A percentile compares a stretch with the other conserved stretches of the same genome.
Conservation (phyloP, 345 rosid genomes). For the Erucastrum elatum region DNA sequence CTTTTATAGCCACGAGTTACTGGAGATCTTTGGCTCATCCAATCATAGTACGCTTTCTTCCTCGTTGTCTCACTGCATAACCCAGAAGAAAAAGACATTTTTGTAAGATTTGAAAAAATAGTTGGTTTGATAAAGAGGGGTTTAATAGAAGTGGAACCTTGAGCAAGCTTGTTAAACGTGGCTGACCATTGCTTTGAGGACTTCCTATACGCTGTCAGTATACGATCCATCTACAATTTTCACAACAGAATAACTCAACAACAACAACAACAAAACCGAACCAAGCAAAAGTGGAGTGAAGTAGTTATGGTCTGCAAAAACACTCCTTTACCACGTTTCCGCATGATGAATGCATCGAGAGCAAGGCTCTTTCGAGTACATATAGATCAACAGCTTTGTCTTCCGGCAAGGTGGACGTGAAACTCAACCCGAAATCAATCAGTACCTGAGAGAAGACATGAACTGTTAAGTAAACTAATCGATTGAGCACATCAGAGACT, state of each 20-base stretch:
- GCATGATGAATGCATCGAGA: conserved; percentile 94
- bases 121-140: background rate
- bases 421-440: conserved; percentile 94
- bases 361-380: conserved; percentile 91
- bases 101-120: background rate
- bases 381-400: conserved; percentile 96
- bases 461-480: conserved; percentile 13
- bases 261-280: background rate
- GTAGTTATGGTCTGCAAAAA: background rate
- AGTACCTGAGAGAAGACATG: conserved; percentile 55
- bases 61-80: conserved; percentile 77
- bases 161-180: conserved; percentile 89
- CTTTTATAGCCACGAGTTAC: background rate
- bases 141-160: conserved; percentile 49
- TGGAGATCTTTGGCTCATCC: conserved; percentile 49
- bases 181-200: conserved; percentile 98
- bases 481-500: background rate
- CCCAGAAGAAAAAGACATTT: conserved; percentile 2
- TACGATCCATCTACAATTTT: conserved; percentile 70
- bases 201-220: conserved; percentile 75
- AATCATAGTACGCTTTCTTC: conserved; percentile 92
- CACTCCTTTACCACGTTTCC: conserved; percentile 82
- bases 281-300: background rate
- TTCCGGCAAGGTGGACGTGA: conserved; percentile 89
- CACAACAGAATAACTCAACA: background rate